Conservation (phyloP, 2,329 filamentous ascomycete species). For the Trichophyton benhamiae region DNA sequence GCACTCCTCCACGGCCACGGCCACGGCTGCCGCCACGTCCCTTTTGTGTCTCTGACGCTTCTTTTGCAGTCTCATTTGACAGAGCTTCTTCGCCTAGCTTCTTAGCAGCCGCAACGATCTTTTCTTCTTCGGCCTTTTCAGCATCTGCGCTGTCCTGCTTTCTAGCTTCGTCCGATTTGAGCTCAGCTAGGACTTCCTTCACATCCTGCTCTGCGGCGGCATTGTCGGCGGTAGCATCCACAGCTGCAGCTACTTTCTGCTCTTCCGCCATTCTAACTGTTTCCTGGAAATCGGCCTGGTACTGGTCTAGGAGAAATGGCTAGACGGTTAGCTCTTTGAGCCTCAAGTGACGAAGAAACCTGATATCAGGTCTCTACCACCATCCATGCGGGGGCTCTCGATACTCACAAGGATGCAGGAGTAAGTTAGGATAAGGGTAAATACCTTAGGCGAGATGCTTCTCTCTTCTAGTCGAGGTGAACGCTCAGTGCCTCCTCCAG, state of each 20-base stretch:
- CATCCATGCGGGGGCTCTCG: neutral
- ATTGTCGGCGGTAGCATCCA: slow-evolving; percentile 22
- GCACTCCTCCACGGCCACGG: slow-evolving; percentile 19
- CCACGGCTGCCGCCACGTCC: slow-evolving; percentile 20
- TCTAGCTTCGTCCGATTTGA: slow-evolving; percentile 27
- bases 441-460: neutral
- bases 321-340: neutral
- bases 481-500: neutral
- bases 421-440: neutral
- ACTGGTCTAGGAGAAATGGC: neutral
- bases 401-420: neutral
- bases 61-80: slow-evolving; percentile 12
- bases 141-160: slow-evolving; percentile 24
- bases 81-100: slow-evolving; percentile 15
- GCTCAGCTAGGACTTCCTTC: slow-evolving; percentile 34
- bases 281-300: neutral
- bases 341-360: neutral
- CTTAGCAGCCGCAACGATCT: slow-evolving; percentile 14
- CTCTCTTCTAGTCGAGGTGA: neutral
- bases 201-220: slow-evolving; percentile 36
- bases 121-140: slow-evolving; percentile 26
- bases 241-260: slow-evolving; percentile 22
- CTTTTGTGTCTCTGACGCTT: slow-evolving; percentile 14
- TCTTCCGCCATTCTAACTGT: slow-evolving; percentile 25
- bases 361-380: neutral